Conservation (phyloP, 352 stramenopile species). For the Globisporangium megalacanthum region DNA sequence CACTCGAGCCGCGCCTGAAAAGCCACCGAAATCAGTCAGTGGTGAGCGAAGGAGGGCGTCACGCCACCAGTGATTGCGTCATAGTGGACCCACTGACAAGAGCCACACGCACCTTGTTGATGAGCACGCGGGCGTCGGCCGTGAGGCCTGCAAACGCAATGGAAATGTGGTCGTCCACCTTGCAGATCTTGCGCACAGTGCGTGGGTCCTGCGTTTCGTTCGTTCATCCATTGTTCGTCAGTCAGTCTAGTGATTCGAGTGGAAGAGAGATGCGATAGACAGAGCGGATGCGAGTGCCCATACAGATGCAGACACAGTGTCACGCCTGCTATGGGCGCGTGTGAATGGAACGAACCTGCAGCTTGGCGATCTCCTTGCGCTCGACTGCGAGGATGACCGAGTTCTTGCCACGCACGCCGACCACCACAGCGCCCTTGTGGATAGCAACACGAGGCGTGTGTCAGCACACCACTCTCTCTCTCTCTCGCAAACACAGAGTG, state of each 20-base stretch:
- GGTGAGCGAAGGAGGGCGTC: no score
- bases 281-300: no score
- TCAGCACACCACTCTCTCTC: background rate
- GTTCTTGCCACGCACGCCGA: slow-evolving; percentile 96
- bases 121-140: slow-evolving; percentile 96
- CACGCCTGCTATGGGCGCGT: background rate
- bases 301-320: background rate
- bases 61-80: background rate
- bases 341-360: slow-evolving; percentile 53
- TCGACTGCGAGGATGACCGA: slow-evolving; percentile 94
- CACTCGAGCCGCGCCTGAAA: slow-evolving; percentile 90
- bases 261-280: no score
- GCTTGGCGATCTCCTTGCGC: slow-evolving; percentile 84
- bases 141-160: slow-evolving; percentile 98
- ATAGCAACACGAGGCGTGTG: background rate
- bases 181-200: slow-evolving; percentile 99
- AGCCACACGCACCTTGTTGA: slow-evolving; percentile 85
- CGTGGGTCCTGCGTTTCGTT: slow-evolving; percentile 75
- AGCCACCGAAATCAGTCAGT: no score
- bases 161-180: slow-evolving; percentile 97
- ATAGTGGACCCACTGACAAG: slow-evolving; percentile 1
- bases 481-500: background rate
- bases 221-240: background rate
- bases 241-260: background rate
- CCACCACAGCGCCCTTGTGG: slow-evolving; percentile 90